Conservation (phyloP, 257 asterid genomes). For the Jasminum sambac region DNA sequence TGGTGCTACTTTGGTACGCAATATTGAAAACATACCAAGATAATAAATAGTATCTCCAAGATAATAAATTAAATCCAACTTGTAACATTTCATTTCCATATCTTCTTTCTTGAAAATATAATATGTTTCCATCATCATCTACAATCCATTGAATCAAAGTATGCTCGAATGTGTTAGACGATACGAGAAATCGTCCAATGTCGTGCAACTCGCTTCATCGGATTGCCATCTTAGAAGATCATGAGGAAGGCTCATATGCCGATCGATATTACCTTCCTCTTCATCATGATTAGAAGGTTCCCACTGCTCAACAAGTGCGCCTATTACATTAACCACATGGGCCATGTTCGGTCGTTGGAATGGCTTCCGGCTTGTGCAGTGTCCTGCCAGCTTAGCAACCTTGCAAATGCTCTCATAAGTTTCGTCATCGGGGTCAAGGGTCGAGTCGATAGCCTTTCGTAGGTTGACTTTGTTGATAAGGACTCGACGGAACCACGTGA, state of each 20-base stretch:
- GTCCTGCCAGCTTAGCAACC: slow-evolving; percentile 87
- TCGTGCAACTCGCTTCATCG: slow-evolving; percentile 83
- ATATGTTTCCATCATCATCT: slow-evolving; percentile 40
- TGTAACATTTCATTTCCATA: slow-evolving; percentile 12
- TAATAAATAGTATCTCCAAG: too few relatives aligned
- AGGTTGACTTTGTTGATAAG: slow-evolving; percentile 79
- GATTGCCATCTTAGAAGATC: slow-evolving; percentile 93
- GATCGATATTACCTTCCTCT: slow-evolving; percentile 61
- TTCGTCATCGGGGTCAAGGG: slow-evolving; percentile 70
- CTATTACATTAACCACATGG: slow-evolving; percentile 80
- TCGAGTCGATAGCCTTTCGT: slow-evolving; percentile 62
- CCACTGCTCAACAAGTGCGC: slow-evolving; percentile 94
- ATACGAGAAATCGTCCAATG: slow-evolving; percentile 68
- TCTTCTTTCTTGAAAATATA: neutral
- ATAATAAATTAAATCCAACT: slow-evolving; percentile 51
- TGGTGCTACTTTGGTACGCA: too few relatives aligned
- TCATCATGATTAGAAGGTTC: slow-evolving; percentile 63
- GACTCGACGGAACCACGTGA: slow-evolving; percentile 89
- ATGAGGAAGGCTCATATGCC: slow-evolving; percentile 85
- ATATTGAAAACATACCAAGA: too few relatives aligned
- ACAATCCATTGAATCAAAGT: slow-evolving; percentile 72
- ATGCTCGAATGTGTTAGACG: slow-evolving; percentile 76
- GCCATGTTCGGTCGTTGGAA: slow-evolving; percentile 97
- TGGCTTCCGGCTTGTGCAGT: slow-evolving; percentile 90
- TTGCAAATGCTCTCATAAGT: slow-evolving; percentile 80